Conservation (phyloP, 441 rosid species). For the Macaranga tanarius region DNA sequence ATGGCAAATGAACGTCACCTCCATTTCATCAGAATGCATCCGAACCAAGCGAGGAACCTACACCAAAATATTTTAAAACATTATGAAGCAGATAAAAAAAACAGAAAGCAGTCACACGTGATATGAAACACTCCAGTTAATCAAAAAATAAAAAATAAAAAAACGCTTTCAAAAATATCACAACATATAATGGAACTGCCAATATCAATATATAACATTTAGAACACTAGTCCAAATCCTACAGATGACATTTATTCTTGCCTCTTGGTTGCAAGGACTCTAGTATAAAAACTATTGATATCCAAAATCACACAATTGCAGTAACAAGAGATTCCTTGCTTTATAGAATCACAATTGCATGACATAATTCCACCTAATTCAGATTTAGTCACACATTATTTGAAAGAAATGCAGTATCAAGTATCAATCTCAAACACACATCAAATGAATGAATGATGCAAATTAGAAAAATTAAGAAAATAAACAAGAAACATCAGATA, state of each 20-base stretch:
- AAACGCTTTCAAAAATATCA: not conserved
- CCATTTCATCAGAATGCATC: constrained; percentile 99
- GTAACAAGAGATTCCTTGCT: not conserved
- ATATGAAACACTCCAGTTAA: not conserved
- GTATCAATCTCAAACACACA: not conserved
- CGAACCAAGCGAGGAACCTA: constrained; percentile 95
- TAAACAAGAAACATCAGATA: not conserved
- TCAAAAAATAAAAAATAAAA: no score
- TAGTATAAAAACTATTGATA: not conserved
- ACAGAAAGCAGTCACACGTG: not conserved
- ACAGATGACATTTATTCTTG: not conserved
- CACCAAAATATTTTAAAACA: constrained; percentile 27
- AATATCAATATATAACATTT: not conserved
- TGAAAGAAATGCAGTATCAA: no score
- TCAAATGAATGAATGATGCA: not conserved
- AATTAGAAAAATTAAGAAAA: not conserved
- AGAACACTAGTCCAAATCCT: not conserved
- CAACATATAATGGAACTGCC: no score
- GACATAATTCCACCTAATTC: not conserved
- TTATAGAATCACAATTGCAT: not conserved
- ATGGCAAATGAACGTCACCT: constrained; percentile 45
- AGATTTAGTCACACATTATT: not conserved
- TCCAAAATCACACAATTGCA: not conserved
- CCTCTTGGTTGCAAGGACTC: not conserved
- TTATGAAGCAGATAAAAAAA: constrained; percentile 8